Percentiles rank a stretch among this genome's conserved stretches.
phyloP scores from a whole-genome alignment of 2,329 filamentous ascomycete species.

The Trichoderma sp. region DNA sequence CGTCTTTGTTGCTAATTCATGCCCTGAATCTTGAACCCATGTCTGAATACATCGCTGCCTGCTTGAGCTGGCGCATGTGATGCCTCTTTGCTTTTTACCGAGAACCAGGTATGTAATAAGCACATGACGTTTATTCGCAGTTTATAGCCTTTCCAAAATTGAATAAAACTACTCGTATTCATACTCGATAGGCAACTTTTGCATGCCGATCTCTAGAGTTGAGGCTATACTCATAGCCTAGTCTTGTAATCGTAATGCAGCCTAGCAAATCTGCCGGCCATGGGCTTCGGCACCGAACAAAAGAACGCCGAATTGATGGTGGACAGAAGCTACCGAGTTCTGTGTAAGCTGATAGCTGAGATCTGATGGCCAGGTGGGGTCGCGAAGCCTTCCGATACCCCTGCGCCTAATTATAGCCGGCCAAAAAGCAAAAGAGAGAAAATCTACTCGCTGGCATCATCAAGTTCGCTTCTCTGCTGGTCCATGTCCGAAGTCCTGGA shows the following conservation, averaged over 20 bases:
- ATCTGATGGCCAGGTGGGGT: not conserved
- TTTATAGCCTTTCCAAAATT: not conserved
- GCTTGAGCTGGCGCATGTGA: not conserved
- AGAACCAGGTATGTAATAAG: not conserved
- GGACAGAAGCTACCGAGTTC: not conserved
- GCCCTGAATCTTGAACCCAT: not conserved
- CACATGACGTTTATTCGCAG: not conserved
- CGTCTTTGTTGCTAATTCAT: not conserved
- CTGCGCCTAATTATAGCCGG: not conserved
- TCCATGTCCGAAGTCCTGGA: not conserved
- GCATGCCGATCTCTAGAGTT: not conserved
- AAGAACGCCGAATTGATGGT: conserved; percentile 5
- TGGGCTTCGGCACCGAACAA: not conserved
- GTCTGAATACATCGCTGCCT: not conserved
- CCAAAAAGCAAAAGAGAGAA: not conserved
- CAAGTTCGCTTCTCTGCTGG: not conserved
- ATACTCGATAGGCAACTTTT: not conserved
- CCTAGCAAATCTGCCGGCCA: not conserved
- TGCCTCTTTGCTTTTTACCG: not conserved
- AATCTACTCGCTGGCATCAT: conserved; percentile 13
- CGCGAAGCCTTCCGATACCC: conserved; percentile 16
- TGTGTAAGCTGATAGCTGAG: conserved; percentile 12
- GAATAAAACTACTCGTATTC: not conserved
- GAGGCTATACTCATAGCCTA: not conserved
- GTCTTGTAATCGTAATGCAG: not conserved